phyloP scores from a whole-genome alignment of 371 early-diverging fungal species.

The Mucor plumbeus region DNA sequence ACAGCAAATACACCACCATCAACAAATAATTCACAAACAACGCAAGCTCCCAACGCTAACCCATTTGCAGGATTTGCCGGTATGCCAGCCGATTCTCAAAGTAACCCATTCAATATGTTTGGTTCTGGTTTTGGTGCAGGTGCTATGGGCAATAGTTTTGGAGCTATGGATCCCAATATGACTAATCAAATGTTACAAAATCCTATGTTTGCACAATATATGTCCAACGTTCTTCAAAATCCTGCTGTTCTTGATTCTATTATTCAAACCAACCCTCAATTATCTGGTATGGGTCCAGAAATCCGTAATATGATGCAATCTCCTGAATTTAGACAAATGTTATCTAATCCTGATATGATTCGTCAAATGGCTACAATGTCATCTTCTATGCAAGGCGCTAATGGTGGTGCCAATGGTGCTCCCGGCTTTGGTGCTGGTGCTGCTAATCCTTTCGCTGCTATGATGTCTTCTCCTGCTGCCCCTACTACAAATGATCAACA shows the following conservation, averaged over 20 bases:
- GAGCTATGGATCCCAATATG: conserved; percentile 70
- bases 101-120: conserved; percentile 61
- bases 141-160: conserved; percentile 65
- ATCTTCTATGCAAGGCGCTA: conserved; percentile 64
- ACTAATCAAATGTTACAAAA: conserved; percentile 80
- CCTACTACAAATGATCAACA: conserved; percentile 16
- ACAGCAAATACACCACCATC: conserved; percentile 37
- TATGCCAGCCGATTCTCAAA: conserved; percentile 44
- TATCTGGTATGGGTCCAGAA: conserved; percentile 86
- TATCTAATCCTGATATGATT: conserved; percentile 84
- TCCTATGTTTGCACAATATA: conserved; percentile 82
- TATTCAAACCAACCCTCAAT: conserved; percentile 81
- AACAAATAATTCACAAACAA: conserved; percentile 24
- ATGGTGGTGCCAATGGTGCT: conserved; percentile 26
- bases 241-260: conserved; percentile 86
- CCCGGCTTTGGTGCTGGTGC: conserved; percentile 45
- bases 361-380: conserved; percentile 81
- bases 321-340: conserved; percentile 85
- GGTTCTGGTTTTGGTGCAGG: conserved; percentile 58
- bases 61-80: conserved; percentile 50
- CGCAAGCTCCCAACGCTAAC: conserved; percentile 32
- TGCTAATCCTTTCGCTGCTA: not conserved
- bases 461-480: conserved; percentile 9
- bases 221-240: conserved; percentile 79
- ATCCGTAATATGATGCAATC: conserved; percentile 80